Evolutionary conservation across 2,329 filamentous ascomycete genomes (phyloP), one percentile per base, ranked within the genome.

Genomic region (Claviceps arundinis): DNA sequence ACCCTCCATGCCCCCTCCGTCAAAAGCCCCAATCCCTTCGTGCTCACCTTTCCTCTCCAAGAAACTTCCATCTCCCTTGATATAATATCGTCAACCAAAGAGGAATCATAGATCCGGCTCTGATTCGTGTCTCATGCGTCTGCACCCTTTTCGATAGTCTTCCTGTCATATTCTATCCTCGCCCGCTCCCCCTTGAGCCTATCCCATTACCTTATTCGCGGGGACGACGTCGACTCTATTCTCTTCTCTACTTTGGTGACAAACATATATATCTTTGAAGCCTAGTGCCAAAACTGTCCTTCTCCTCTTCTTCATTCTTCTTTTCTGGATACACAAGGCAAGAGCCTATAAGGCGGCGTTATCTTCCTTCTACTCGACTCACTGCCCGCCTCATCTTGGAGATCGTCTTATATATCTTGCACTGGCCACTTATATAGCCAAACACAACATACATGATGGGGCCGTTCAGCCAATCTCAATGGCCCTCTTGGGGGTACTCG

Each of bases 401-500:
- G 26, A 22, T 16, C 16, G 4, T 24, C 26, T 16, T 40, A 38
- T 22, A 22, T 14, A 16, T 26, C 48, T 13, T 38, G 30, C 48
- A 11, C 19, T 17, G 19, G 16, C 40, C 16, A 34, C 11, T 41
- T 37, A 11, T 47, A 14, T 26, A 34, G n/a, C 45, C 17, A 44
- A 45, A 5, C 38, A 38, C n/a, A 14, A 2, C 46, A 9, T n/a
- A 48, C 37, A 53, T 13, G 24, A 69, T 69, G 65, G 61, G 59
- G 54, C 56, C 65, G 50, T 69, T 64, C 56, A 57, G 62, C 52
- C 65, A 68, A 56, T 51, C 60, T 16, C 63, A 68, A 52, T 70
- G 67, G 67, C 54, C 65, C 37, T 57, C 61, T 34, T 70, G 67
- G 67, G 56, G 61, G 11, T 69, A 66, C 53, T 56, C 63, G 47